A percentile compares a stretch with the other conserved stretches of the same genome.
phyloP scores from a whole-genome alignment of 768 basidiomycete genomes.

The Dendrothele bispora region DNA sequence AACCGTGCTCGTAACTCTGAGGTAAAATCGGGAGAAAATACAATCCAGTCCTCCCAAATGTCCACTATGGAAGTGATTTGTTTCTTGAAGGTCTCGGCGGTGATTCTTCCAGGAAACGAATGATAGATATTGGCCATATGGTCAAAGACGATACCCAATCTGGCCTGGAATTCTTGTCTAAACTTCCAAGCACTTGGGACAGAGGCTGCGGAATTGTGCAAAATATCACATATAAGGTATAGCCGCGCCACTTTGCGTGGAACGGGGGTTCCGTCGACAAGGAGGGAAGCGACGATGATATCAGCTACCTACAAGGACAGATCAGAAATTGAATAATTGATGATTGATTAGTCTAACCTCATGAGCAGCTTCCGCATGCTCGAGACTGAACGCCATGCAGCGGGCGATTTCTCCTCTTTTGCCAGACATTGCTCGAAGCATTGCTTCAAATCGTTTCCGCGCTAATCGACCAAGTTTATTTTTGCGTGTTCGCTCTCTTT shows the following conservation, averaged over 20 bases:
- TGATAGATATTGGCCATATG: conserved; percentile 93
- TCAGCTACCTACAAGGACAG: conserved; percentile 68
- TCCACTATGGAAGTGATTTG: conserved; percentile 89
- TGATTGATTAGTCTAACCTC: conserved; percentile 53
- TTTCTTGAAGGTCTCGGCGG: conserved; percentile 93
- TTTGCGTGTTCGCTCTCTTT: conserved; percentile 79
- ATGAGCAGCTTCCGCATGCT: conserved; percentile 93
- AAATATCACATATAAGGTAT: conserved; percentile 94
- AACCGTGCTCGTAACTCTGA: conserved; percentile 69
- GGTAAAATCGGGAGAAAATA: conserved; percentile 88
- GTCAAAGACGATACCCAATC: conserved; percentile 93
- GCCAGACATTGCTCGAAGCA: conserved; percentile 85
- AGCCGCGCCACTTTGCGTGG: conserved; percentile 95
- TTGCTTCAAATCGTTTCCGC: conserved; percentile 82
- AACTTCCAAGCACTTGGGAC: conserved; percentile 98
- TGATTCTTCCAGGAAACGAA: conserved; percentile 94
- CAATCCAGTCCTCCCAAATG: conserved; percentile 99
- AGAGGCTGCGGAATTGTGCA: conserved; percentile 94
- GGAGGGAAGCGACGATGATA: conserved; percentile 84
- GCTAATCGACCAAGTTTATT: conserved; percentile 77
- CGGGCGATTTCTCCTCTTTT: conserved; percentile 88
- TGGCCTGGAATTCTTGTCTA: conserved; percentile 88
- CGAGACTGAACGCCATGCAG: conserved; percentile 96
- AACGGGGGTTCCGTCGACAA: conserved; percentile 92
- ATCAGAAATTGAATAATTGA: background rate